Evolutionary conservation across 352 stramenopile genomes (phyloP), one percentile per base, ranked within the genome.

Genomic region (Globisporangium viniferum): DNA sequence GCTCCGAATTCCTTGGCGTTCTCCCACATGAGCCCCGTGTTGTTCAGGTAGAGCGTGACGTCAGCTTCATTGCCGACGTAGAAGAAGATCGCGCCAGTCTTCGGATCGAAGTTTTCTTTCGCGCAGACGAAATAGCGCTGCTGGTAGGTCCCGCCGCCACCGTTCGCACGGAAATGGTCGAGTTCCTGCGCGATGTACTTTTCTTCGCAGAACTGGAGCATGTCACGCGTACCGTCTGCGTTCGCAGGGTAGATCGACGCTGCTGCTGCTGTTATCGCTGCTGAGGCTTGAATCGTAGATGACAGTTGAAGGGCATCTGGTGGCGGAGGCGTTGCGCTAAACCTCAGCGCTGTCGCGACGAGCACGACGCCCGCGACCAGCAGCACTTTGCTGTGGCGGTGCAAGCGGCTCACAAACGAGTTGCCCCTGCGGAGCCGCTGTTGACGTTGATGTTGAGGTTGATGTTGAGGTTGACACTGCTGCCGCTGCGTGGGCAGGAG

Each of bases 81-180:
- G 6, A 57, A 57, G 51, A 57, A 57, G 10, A 57, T 15, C 22
- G 51, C 12, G 51, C 51, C 51, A 24, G 68, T 91, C 74, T 57
- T 57, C 22, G 51, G 51, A 15, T 57, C 12, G 51, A 58, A 58
- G 2, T 27, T 58, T 12, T 58, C 51, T 14, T 35, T 8, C 12
- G 53, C 29, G 68, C 90, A 97, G 31, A 97, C 78, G 68, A 97
- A 98, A 75, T 96, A 97, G 60, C 92, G 86, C 70, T 97, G 79
- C 68, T 89, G 66, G 75, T 90, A 97, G 9, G 73, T 94, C 5
- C 14, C 29, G 74, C 71, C 22, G 73, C 80, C 53, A 12, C 74
- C 73, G 48, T 58, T 58, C 22, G 80, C 74, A 59, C 85, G 74
- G 68, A 92, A 94, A 72, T 94, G 84, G 72, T 92, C 86, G 61